phyloP scores from a whole-genome alignment of 1,284 basidiomycete genomes.

The Filobasidium uniguttulatum region DNA sequence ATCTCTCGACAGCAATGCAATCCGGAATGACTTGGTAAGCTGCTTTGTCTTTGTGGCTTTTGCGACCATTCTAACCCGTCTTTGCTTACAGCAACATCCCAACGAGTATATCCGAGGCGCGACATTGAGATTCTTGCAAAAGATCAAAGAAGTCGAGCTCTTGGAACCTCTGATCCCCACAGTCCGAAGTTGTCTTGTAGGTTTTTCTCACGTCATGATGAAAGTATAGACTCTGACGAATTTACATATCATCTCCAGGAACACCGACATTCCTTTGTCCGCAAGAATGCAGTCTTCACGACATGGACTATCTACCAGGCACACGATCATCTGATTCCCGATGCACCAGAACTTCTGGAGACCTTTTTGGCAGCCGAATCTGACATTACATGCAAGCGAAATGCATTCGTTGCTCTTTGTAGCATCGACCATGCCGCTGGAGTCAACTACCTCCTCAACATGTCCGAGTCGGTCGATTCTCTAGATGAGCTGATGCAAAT shows the following conservation, averaged over 20 bases:
- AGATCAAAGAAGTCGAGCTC: slow-evolving; percentile 85
- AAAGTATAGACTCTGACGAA: neutral
- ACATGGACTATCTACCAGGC: slow-evolving; percentile 87
- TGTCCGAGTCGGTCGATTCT: slow-evolving; percentile 68
- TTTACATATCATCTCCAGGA: slow-evolving; percentile 41
- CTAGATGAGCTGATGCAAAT: slow-evolving; percentile 94
- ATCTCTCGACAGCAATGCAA: slow-evolving; percentile 58
- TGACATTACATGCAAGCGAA: slow-evolving; percentile 92
- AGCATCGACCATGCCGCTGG: slow-evolving; percentile 80
- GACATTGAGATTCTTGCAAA: slow-evolving; percentile 90
- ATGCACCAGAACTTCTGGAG: slow-evolving; percentile 90
- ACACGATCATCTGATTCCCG: slow-evolving; percentile 88
- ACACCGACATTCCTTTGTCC: slow-evolving; percentile 94
- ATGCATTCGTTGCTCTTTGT: slow-evolving; percentile 89
- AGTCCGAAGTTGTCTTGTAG: slow-evolving; percentile 68
- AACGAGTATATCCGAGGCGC: slow-evolving; percentile 99
- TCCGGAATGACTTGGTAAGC: slow-evolving; percentile 85
- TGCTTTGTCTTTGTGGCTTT: neutral
- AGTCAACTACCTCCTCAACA: slow-evolving; percentile 74
- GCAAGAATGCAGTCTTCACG: slow-evolving; percentile 97
- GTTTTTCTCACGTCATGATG: slow-evolving; percentile 14
- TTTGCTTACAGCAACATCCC: slow-evolving; percentile 70
- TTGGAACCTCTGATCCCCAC: slow-evolving; percentile 92
- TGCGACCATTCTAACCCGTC: neutral
- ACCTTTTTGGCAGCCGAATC: slow-evolving; percentile 95